Conservation (phyloP, 495 filamentous ascomycete genomes). For the Usnea hakonensis region DNA sequence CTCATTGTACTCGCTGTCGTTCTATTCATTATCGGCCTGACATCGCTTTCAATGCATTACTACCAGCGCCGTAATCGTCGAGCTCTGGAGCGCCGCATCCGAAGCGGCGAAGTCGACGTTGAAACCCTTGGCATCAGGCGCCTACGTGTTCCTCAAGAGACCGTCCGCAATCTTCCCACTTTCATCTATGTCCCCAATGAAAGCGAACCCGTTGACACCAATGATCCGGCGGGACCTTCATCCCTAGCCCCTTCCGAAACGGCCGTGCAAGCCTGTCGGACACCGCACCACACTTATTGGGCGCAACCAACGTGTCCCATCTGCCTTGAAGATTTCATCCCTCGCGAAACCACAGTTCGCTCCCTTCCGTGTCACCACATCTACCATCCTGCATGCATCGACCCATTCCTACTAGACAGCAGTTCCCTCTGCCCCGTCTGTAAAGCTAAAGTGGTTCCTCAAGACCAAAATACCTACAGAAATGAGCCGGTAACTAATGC, state of each 20-base stretch:
- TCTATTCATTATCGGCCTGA: slow-evolving; percentile 52
- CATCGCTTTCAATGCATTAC: slow-evolving; percentile 64
- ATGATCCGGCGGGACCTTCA: slow-evolving; percentile 22
- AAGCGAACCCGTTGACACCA: slow-evolving; percentile 3
- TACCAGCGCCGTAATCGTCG: slow-evolving; percentile 60
- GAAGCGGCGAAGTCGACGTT: slow-evolving; percentile 67
- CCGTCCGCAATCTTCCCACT: slow-evolving; percentile 63
- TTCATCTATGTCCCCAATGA: slow-evolving; percentile 52
- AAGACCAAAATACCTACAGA: slow-evolving; percentile 49
- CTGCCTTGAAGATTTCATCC: slow-evolving; percentile 74
- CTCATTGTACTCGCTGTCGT: slow-evolving; percentile 73
- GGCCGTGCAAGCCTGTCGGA: neutral
- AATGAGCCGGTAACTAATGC: slow-evolving; percentile 65
- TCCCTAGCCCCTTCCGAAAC: slow-evolving; percentile 11
- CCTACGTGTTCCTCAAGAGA: slow-evolving; percentile 58
- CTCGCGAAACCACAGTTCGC: slow-evolving; percentile 59
- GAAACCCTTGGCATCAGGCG: slow-evolving; percentile 73
- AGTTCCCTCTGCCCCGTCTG: slow-evolving; percentile 83
- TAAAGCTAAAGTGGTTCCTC: slow-evolving; percentile 61
- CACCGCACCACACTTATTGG: slow-evolving; percentile 37
- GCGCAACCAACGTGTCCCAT: slow-evolving; percentile 74
- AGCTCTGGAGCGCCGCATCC: slow-evolving; percentile 58
- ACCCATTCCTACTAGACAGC: slow-evolving; percentile 60
- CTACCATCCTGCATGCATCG: slow-evolving; percentile 84
- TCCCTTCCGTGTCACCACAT: slow-evolving; percentile 85